phyloP scores from a whole-genome alignment of 306 rosid genomes.

The Betula pendula region DNA sequence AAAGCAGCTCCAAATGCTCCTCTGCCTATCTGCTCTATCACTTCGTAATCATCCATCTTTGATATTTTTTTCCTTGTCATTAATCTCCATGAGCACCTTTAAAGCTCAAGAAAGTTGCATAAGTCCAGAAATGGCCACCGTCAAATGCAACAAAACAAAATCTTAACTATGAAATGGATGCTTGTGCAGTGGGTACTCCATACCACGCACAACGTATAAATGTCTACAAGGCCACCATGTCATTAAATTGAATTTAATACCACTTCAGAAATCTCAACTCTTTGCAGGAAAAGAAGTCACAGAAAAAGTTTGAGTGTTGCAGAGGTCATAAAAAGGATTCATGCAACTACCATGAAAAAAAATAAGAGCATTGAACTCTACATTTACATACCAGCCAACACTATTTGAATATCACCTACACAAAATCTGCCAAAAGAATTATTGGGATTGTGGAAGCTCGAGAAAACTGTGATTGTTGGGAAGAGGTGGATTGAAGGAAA shows the following conservation, averaged over 20 bases:
- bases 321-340: not conserved
- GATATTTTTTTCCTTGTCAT: slow-evolving; percentile 51
- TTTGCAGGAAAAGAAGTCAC: slow-evolving; percentile 2
- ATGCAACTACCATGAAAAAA: not conserved
- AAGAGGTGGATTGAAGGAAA: not conserved
- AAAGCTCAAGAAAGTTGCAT: slow-evolving; percentile 36
- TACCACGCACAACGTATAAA: not conserved
- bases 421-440: not conserved
- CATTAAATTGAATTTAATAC: slow-evolving; percentile 21
- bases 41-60: slow-evolving; percentile 74
- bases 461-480: not conserved
- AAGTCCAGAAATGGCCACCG: not conserved
- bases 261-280: slow-evolving; percentile 22
- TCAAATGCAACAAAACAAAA: too few relatives aligned
- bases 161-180: too few relatives aligned
- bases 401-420: not conserved
- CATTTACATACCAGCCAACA: not conserved
- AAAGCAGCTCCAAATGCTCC: too few relatives aligned
- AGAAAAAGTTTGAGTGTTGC: slow-evolving; percentile 4
- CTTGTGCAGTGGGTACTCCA: slow-evolving; percentile 34
- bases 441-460: not conserved
- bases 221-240: not conserved
- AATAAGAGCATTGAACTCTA: not conserved
- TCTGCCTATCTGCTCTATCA: slow-evolving; percentile 31
- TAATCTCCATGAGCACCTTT: slow-evolving; percentile 60